Evolutionary conservation across 805 yeast species (phyloP), one percentile per base, ranked within the genome.

Genomic region (Pichia manshurica): DNA sequence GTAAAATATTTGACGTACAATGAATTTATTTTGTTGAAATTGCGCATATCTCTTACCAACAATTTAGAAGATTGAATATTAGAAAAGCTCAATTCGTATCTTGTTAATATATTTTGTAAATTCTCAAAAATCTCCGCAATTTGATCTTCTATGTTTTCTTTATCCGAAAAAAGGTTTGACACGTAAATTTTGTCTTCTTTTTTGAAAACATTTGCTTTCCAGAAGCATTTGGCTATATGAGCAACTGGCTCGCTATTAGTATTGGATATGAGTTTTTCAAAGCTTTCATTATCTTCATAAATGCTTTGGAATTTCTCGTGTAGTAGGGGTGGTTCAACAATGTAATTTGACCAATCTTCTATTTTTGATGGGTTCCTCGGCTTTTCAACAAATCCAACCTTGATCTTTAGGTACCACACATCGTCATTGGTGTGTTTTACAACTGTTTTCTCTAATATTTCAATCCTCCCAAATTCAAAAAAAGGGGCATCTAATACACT

Each of bases 401-500:
- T 61, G 42, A 86, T 62, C 39, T 71, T 73, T 53, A 86, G 67
- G 56, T 83, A 87, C 56, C 77, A 79, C 0, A 89, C 96, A 51
- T 83, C 90, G 56, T 79, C 89, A 45, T 69, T 72, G 0, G 81
- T 67, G 51, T 74, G 81, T 17, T 71, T 62, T 1, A 77, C 65
- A 1, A 75, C 62, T 25, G 69, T 59, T 15, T 61, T 61, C 2
- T 72, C 67, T 1, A 56, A 62, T 16, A 84, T 64, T 8, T 65
- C 67, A 39, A 83, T 62, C 45, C 62, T 67, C 34, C 78, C 80
- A 40, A 75, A 69, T 29, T 67, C 68, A 67, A 91, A 93, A 51
- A 87, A 82, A 0, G 96, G 95, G 1, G 95, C 87, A 64, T 93
- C 96, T 25, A 93, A 70, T 2, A 91, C 98, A 55, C 91, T 69